Evolutionary conservation across 306 rosid species (phyloP).

Genomic region (Vicia faba): DNA sequence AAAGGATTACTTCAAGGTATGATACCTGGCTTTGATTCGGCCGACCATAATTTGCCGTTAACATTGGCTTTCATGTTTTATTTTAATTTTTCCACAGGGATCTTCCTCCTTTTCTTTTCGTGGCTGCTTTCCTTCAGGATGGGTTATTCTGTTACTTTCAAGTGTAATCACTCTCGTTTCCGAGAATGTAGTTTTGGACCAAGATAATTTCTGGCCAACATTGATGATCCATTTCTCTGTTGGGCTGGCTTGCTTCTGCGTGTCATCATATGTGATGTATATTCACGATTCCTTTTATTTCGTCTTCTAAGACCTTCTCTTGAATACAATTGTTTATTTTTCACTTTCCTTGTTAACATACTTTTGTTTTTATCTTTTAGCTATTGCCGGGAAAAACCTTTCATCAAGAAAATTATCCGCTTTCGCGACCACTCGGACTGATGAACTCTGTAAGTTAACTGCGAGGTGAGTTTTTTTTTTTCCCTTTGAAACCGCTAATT

Average conservation of each 20-base stretch:
- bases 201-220: slow-evolving; percentile 68
- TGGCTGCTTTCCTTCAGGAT: slow-evolving; percentile 87
- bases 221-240: slow-evolving; percentile 65
- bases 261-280: slow-evolving; percentile 73
- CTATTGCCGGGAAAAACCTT: slow-evolving; percentile 65
- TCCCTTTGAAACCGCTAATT: slow-evolving; percentile 18
- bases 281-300: slow-evolving; percentile 25
- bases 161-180: slow-evolving; percentile 66
- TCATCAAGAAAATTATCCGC: slow-evolving; percentile 65
- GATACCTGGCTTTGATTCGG: slow-evolving; percentile 35
- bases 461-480: slow-evolving; percentile 32
- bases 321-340: slow-evolving; percentile 28
- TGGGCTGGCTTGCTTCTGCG: slow-evolving; percentile 79
- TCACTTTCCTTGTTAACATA: slow-evolving; percentile 4
- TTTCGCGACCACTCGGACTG: slow-evolving; percentile 74
- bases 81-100: slow-evolving; percentile 52
- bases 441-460: slow-evolving; percentile 35
- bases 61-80: slow-evolving; percentile 20
- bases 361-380: slow-evolving; percentile 36
- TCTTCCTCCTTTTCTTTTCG: slow-evolving; percentile 69
- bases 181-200: slow-evolving; percentile 76
- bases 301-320: slow-evolving; percentile 15
- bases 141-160: slow-evolving; percentile 65
- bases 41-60: slow-evolving; percentile 23
- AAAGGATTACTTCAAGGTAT: slow-evolving; percentile 79